Evolutionary conservation across 768 basidiomycete species (phyloP).

Genomic region (Hygrophoropsis aurantiaca): DNA sequence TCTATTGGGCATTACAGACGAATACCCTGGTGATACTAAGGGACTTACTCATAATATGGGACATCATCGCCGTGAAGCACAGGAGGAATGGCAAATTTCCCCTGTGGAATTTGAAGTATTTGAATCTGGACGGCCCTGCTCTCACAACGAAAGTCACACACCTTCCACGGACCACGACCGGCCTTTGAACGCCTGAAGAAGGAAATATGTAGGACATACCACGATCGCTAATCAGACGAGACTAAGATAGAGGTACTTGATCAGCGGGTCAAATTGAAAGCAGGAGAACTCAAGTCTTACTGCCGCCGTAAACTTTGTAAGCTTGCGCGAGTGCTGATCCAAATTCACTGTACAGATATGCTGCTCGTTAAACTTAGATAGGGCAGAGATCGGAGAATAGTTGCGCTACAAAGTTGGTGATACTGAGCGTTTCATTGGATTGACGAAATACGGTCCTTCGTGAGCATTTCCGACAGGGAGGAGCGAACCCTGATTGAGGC

Average conservation of each 20-base stretch:
- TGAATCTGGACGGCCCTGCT: neutral
- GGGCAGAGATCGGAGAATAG: constrained; percentile 23
- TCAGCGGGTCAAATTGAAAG: too few relatives aligned
- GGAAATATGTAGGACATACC: constrained; percentile 40
- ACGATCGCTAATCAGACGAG: constrained; percentile 35
- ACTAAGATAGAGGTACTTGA: neutral
- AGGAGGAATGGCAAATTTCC: constrained; percentile 10
- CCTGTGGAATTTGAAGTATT: too few relatives aligned
- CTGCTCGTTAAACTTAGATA: constrained; percentile 7
- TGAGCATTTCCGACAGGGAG: constrained; percentile 23
- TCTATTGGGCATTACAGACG: too few relatives aligned
- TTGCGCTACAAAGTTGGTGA: constrained; percentile 17
- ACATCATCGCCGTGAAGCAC: constrained; percentile 12
- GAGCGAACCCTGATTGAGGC: constrained; percentile 14
- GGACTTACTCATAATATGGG: constrained; percentile 14
- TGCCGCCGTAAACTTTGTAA: constrained; percentile 18
- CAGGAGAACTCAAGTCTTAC: constrained; percentile 10
- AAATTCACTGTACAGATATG: constrained; percentile 12
- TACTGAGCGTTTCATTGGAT: constrained; percentile 12
- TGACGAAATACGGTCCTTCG: constrained; percentile 25
- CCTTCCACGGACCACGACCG: constrained; percentile 27
- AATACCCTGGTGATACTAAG: too few relatives aligned
- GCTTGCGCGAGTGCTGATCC: constrained; percentile 12
- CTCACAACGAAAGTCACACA: constrained; percentile 2
- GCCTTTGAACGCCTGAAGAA: constrained; percentile 21